Percentiles rank a stretch among this genome's conserved stretches.
Evolutionary conservation across 495 filamentous ascomycete genomes (phyloP).

Genomic region (Aspergillus funiculosus): DNA sequence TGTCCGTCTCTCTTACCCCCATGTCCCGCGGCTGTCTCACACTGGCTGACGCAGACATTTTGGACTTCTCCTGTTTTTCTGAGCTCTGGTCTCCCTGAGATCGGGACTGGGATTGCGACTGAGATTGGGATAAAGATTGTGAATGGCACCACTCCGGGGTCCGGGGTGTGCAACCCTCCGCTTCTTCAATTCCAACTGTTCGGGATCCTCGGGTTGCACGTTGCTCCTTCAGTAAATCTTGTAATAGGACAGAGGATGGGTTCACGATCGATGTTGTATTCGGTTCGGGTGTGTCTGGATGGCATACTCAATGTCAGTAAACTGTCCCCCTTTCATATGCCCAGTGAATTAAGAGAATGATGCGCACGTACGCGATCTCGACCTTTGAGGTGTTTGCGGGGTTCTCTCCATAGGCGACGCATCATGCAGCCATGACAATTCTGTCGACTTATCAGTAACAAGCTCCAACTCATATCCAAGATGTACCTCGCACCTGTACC

Average conservation of each 20-base stretch:
- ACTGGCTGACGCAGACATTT: conserved; percentile 22
- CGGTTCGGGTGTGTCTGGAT: conserved; percentile 27
- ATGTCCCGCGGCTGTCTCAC: conserved; percentile 40
- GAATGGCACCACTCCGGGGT: conserved; percentile 30
- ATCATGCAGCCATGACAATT: conserved; percentile 35
- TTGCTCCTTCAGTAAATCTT: conserved; percentile 46
- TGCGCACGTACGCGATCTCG: conserved; percentile 11
- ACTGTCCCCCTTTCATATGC: background rate
- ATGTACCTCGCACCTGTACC: conserved; percentile 16
- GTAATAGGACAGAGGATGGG: conserved; percentile 41
- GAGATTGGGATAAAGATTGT: conserved; percentile 12
- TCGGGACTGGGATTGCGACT: conserved; percentile 21
- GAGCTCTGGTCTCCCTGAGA: conserved; percentile 31
- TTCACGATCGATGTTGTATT: conserved; percentile 34
- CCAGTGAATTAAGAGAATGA: background rate
- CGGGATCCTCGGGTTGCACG: conserved; percentile 36
- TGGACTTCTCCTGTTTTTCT: conserved; percentile 32
- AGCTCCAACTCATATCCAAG: background rate
- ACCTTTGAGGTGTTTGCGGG: conserved; percentile 22
- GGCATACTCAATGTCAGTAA: conserved; percentile 13
- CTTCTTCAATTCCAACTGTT: conserved; percentile 23
- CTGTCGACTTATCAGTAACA: conserved; percentile 16
- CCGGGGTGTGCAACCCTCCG: conserved; percentile 20
- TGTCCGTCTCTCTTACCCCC: conserved; percentile 47
- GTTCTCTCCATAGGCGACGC: conserved; percentile 25